Percentiles rank a stretch among this genome's conserved stretches.
These are phyloP conservation scores for Xylaria castorea DNA, from an alignment of 495 filamentous ascomycete genomes.

Conservation along the genomic window DNA sequence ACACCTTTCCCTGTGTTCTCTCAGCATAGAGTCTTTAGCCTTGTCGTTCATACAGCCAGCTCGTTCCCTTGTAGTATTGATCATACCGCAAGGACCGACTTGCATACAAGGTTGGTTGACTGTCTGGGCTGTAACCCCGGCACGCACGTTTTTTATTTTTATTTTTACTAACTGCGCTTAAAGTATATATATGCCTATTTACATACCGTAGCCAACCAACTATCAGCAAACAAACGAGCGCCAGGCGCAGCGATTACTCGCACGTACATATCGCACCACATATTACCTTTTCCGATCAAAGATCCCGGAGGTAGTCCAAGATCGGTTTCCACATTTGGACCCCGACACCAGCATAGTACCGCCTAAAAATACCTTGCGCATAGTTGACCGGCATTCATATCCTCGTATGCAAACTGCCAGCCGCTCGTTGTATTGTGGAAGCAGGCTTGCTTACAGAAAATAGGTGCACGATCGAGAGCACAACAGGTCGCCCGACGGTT, in stretches of 20 bases:
- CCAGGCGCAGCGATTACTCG: conserved; percentile 19
- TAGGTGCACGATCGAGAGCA: conserved; percentile 18
- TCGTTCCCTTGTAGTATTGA: conserved; percentile 12
- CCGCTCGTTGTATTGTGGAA: not conserved
- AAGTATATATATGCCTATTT: conserved; percentile 23
- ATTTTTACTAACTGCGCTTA: conserved; percentile 18
- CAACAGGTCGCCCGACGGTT: not conserved
- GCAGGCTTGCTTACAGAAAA: conserved; percentile 7
- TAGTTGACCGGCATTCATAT: not conserved
- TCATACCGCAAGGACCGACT: conserved; percentile 7
- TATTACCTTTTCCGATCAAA: conserved; percentile 16
- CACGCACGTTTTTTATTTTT: not conserved
- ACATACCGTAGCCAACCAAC: conserved; percentile 22
- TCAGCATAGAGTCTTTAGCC: not conserved
- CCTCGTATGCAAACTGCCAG: conserved; percentile 12
- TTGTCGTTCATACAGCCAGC: conserved; percentile 10
- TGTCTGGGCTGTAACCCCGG: conserved; percentile 1
- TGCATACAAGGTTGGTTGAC: conserved; percentile 27
- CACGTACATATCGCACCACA: conserved; percentile 27
- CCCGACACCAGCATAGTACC: not conserved
- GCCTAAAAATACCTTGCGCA: conserved; percentile 16
- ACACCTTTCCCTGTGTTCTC: not conserved
- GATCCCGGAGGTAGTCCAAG: conserved; percentile 14
- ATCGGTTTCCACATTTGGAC: conserved; percentile 16
- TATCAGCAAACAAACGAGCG: conserved; percentile 21